These are phyloP conservation scores for Schizosaccharomyces pombe DNA, from an alignment of 805 yeast species.

Conservation along the genomic window DNA sequence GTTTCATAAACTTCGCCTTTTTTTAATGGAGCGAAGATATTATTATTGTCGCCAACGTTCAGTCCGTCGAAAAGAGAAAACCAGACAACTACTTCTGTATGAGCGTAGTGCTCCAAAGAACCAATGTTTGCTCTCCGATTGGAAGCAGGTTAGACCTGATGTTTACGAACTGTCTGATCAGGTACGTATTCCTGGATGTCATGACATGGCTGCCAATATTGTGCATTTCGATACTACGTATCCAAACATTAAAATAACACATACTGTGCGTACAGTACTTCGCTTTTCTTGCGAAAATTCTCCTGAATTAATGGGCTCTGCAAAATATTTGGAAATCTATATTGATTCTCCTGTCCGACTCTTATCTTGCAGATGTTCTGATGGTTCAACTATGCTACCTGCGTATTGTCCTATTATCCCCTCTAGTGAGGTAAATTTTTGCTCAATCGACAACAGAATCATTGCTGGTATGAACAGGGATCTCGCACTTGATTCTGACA, in stretches of 20 bases:
- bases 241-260: slow-evolving; percentile 43
- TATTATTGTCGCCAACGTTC: slow-evolving; percentile 67
- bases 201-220: slow-evolving; percentile 16
- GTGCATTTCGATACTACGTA: slow-evolving; percentile 69
- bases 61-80: slow-evolving; percentile 82
- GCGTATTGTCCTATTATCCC: background rate
- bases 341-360: slow-evolving; percentile 88
- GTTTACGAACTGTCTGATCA: slow-evolving; percentile 58
- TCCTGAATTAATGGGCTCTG: slow-evolving; percentile 24
- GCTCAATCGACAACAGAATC: no score
- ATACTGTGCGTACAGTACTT: background rate
- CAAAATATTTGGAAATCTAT: slow-evolving; percentile 81
- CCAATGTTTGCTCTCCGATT: slow-evolving; percentile 21
- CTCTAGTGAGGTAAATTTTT: background rate
- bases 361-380: slow-evolving; percentile 14
- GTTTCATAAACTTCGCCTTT: slow-evolving; percentile 64
- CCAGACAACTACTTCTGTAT: slow-evolving; percentile 50
- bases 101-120: slow-evolving; percentile 34
- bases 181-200: slow-evolving; percentile 41
- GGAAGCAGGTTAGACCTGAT: slow-evolving; percentile 14
- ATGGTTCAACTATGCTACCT: background rate
- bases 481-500: no score
- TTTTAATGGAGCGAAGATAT: slow-evolving; percentile 71
- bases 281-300: slow-evolving; percentile 27
- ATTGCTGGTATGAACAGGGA: no score